Evolutionary conservation across 805 yeast genomes (phyloP).

Genomic region (Starmerella sp.): DNA sequence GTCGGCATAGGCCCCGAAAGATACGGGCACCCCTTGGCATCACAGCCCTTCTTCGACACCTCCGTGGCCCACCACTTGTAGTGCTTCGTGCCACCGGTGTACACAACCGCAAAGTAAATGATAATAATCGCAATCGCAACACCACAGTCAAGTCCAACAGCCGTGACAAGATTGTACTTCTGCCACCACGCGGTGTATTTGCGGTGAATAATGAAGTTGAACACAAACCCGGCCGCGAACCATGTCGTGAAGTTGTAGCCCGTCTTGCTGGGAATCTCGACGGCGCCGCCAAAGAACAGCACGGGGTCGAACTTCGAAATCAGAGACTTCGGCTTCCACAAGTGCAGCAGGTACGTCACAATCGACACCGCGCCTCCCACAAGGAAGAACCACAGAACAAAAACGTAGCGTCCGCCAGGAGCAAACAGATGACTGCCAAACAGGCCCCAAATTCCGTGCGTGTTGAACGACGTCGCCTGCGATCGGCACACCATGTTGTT

Average conservation of each 20-base stretch:
- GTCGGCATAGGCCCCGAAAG: constrained; percentile 3
- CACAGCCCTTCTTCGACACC: constrained; percentile 22
- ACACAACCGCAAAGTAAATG: constrained; percentile 37
- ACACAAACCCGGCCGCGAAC: constrained; percentile 42
- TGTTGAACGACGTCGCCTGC: constrained; percentile 32
- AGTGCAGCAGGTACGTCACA: constrained; percentile 32
- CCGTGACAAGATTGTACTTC: constrained; percentile 39
- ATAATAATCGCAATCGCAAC: constrained; percentile 53
- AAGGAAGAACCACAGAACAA: constrained; percentile 49
- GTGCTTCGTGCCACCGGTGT: constrained; percentile 30
- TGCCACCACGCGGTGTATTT: constrained; percentile 51
- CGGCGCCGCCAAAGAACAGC: constrained; percentile 49
- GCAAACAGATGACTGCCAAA: constrained; percentile 51
- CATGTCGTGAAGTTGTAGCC: constrained; percentile 54
- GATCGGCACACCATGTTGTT: constrained; percentile 55
- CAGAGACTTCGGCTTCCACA: constrained; percentile 32
- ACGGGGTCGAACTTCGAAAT: constrained; percentile 49
- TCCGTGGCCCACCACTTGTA: constrained; percentile 60
- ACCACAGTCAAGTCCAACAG: constrained; percentile 59
- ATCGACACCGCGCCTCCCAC: constrained; percentile 44
- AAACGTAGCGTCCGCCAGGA: constrained; percentile 48
- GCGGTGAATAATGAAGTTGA: constrained; percentile 47
- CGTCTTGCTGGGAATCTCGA: constrained; percentile 65
- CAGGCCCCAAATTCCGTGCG: constrained; percentile 55
- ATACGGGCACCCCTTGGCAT: constrained; percentile 16